phyloP scores from a whole-genome alignment of 441 rosid genomes.

The Codiaeum variegatum region DNA sequence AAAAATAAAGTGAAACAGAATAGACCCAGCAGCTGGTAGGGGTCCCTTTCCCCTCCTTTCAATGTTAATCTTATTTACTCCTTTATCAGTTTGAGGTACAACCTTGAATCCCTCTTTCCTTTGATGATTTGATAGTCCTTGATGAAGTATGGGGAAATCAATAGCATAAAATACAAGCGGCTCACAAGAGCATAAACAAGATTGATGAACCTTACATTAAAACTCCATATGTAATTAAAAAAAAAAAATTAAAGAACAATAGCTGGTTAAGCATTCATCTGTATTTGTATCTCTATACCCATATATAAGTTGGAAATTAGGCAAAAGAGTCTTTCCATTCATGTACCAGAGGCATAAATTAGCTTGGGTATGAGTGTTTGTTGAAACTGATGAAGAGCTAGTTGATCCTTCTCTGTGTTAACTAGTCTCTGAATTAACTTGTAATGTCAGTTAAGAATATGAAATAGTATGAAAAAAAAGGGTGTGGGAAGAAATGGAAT shows the following conservation, averaged over 20 bases:
- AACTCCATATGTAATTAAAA: too few relatives aligned
- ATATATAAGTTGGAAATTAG: background rate
- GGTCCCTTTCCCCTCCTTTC: background rate
- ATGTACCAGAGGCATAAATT: too few relatives aligned
- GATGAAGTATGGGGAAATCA: background rate
- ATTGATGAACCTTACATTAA: background rate
- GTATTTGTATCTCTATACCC: background rate
- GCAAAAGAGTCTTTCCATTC: background rate
- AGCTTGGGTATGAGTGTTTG: background rate
- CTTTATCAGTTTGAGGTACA: background rate
- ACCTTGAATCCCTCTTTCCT: background rate
- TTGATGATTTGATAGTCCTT: background rate
- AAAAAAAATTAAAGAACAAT: too few relatives aligned
- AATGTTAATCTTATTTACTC: background rate
- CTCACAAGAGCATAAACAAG: too few relatives aligned
- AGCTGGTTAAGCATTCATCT: background rate
- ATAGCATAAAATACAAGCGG: too few relatives aligned
- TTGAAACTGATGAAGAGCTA: background rate
- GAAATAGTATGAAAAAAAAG: too few relatives aligned
- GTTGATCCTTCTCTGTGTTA: too few relatives aligned
- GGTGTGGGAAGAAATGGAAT: too few relatives aligned
- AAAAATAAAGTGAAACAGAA: background rate
- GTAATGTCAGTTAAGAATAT: too few relatives aligned
- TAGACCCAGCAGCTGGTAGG: too few relatives aligned
- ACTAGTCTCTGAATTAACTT: too few relatives aligned